These are phyloP conservation scores for Triglochin maritima DNA, from an alignment of 106 monocot species.

Conservation along the genomic window DNA sequence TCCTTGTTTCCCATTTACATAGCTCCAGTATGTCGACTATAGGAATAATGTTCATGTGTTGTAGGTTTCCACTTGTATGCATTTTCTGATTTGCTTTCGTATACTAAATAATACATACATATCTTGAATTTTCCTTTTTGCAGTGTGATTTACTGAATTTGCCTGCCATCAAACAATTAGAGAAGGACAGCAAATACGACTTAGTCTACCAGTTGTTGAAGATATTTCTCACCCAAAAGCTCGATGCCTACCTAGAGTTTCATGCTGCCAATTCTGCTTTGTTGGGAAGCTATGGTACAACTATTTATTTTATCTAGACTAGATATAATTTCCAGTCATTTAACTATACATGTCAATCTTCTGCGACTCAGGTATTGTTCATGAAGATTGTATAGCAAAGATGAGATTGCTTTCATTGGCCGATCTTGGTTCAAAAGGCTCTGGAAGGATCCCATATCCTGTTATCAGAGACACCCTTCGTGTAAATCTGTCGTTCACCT, in stretches of 20 bases:
- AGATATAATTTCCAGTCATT: background rate
- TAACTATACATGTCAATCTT: background rate
- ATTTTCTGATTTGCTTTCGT: too few relatives aligned
- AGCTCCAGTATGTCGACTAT: too few relatives aligned
- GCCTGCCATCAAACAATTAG: slow-evolving; percentile 71
- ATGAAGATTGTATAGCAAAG: slow-evolving; percentile 83
- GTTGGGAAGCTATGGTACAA: slow-evolving; percentile 67
- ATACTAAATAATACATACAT: too few relatives aligned
- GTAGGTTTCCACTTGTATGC: too few relatives aligned
- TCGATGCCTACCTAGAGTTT: slow-evolving; percentile 77
- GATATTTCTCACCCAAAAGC: slow-evolving; percentile 73
- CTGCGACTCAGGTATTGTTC: slow-evolving; percentile 44
- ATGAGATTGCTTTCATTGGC: slow-evolving; percentile 81
- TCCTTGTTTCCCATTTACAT: too few relatives aligned
- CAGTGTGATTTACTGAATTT: slow-evolving; percentile 94
- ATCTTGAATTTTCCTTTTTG: slow-evolving; percentile 11
- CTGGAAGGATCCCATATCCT: slow-evolving; percentile 64
- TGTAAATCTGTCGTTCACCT: slow-evolving; percentile 21
- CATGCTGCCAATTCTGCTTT: slow-evolving; percentile 51
- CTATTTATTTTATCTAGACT: background rate
- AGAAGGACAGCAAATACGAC: slow-evolving; percentile 69
- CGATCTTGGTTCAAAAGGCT: slow-evolving; percentile 52
- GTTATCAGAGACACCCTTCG: slow-evolving; percentile 61
- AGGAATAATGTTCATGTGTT: too few relatives aligned
- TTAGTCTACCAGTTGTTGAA: slow-evolving; percentile 62